Evolutionary conservation across 2,329 filamentous ascomycete genomes (phyloP).

Genomic region (Sordariomycetes sp.): DNA sequence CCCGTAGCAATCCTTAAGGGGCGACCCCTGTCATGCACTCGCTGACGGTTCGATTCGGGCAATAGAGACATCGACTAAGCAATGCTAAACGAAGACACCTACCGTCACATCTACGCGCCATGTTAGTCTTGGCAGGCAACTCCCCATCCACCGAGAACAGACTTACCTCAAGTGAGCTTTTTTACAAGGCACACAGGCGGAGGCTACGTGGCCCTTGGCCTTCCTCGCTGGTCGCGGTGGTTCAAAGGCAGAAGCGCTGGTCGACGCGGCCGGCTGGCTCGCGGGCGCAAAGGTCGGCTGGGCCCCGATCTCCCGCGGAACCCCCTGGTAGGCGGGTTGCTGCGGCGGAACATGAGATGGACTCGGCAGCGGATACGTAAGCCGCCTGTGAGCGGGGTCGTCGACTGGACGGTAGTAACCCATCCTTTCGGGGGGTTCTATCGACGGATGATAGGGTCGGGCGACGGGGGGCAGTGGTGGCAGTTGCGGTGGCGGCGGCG

Average conservation of each 20-base stretch:
- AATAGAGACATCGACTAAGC: neutral
- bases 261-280: slow-evolving; percentile 22
- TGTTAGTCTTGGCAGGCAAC: neutral
- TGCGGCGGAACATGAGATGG: slow-evolving; percentile 8
- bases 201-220: slow-evolving; percentile 71
- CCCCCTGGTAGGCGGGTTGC: neutral
- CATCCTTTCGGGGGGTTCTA: slow-evolving; percentile 23
- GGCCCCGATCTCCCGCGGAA: neutral
- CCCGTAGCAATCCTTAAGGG: neutral
- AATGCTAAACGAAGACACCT: slow-evolving; percentile 22
- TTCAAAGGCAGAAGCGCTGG: slow-evolving; percentile 27
- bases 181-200: slow-evolving; percentile 77
- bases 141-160: neutral
- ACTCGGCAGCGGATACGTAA: slow-evolving; percentile 10
- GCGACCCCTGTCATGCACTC: neutral
- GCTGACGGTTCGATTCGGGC: neutral
- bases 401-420: slow-evolving; percentile 25
- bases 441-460: slow-evolving; percentile 19
- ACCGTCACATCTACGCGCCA: slow-evolving; percentile 43
- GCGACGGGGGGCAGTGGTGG: slow-evolving; percentile 14
- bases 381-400: slow-evolving; percentile 16
- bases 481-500: slow-evolving; percentile 12
- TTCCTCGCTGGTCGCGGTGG: slow-evolving; percentile 52
- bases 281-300: slow-evolving; percentile 7
- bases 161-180: slow-evolving; percentile 61